These are phyloP conservation scores for Aspergillus unguis DNA, from an alignment of 2,329 filamentous ascomycete species.

Conservation along the genomic window DNA sequence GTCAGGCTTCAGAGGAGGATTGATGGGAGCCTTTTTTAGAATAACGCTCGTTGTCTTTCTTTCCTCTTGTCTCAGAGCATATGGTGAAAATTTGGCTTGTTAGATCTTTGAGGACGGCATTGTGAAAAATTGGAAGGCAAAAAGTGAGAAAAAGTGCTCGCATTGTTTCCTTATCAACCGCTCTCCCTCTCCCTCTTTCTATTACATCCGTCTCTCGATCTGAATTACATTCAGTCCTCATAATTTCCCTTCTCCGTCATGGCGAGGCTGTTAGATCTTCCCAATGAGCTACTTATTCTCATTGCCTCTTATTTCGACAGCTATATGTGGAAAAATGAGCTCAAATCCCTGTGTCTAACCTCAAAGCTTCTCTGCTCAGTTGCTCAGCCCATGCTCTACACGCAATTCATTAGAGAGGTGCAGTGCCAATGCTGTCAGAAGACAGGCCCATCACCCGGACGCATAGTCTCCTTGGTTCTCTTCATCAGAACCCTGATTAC, in stretches of 20 bases:
- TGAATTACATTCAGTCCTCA: background rate
- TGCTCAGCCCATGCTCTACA: conserved; percentile 6
- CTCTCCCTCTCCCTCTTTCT: background rate
- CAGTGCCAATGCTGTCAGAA: background rate
- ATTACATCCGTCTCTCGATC: background rate
- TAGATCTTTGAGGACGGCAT: background rate
- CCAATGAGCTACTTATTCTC: conserved; percentile 1
- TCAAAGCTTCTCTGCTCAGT: conserved; percentile 1
- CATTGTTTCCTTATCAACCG: background rate
- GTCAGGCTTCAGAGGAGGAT: conserved; percentile 15
- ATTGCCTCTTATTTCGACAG: background rate
- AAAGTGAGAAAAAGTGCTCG: too few species aligned
- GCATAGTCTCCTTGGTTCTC: background rate
- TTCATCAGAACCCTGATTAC: conserved; percentile 6
- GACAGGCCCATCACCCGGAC: background rate
- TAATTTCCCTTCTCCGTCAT: background rate
- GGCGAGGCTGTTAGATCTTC: background rate
- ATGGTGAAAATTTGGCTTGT: background rate
- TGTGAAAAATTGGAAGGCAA: background rate
- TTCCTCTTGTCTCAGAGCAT: background rate
- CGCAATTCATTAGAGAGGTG: background rate
- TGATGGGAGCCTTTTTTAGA: too few species aligned
- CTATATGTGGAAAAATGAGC: background rate
- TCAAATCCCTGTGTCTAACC: conserved; percentile 3
- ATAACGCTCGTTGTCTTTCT: background rate